A percentile compares a stretch with the other conserved stretches of the same genome.
Evolutionary conservation across 257 asterid genomes (phyloP).

Genomic region (Lavandula angustifolia): DNA sequence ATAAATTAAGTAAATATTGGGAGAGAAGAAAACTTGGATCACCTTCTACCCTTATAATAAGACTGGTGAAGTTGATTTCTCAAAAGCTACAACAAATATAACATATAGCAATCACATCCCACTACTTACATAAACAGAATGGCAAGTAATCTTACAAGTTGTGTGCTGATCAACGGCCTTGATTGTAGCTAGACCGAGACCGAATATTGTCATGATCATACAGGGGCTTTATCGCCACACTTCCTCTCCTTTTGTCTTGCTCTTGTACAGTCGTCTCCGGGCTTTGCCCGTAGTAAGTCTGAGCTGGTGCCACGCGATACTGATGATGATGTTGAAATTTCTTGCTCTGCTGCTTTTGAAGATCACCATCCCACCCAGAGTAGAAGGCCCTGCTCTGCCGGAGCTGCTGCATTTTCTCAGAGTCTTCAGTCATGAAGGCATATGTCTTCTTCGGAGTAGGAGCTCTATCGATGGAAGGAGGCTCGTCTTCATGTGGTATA

Average conservation of each 20-base stretch:
- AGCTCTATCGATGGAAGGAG: constrained; percentile 74
- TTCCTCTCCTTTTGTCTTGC: constrained; percentile 46
- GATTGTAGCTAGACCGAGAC: constrained; percentile 45
- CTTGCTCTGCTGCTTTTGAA: constrained; percentile 40
- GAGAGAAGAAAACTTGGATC: constrained; percentile 26
- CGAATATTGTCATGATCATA: constrained; percentile 46
- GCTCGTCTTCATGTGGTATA: constrained; percentile 75
- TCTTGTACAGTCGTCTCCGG: constrained; percentile 72
- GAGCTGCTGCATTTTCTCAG: constrained; percentile 89
- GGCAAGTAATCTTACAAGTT: constrained; percentile 23
- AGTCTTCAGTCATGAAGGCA: constrained; percentile 85
- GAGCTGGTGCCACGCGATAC: constrained; percentile 58
- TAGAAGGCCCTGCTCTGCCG: constrained; percentile 72
- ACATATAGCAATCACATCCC: too few species aligned
- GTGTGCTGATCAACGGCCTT: constrained; percentile 44
- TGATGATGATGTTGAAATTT: constrained; percentile 71
- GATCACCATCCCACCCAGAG: constrained; percentile 66
- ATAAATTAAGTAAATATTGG: not conserved
- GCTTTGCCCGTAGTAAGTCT: constrained; percentile 70
- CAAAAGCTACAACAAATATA: constrained; percentile 24
- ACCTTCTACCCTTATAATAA: not conserved
- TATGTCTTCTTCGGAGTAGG: constrained; percentile 92
- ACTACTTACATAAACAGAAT: constrained; percentile 32
- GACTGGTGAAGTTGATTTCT: constrained; percentile 5
- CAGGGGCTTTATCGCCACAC: constrained; percentile 64